Evolutionary conservation across 2,329 filamentous ascomycete genomes (phyloP).

Genomic region (Fusarium camptoceras): DNA sequence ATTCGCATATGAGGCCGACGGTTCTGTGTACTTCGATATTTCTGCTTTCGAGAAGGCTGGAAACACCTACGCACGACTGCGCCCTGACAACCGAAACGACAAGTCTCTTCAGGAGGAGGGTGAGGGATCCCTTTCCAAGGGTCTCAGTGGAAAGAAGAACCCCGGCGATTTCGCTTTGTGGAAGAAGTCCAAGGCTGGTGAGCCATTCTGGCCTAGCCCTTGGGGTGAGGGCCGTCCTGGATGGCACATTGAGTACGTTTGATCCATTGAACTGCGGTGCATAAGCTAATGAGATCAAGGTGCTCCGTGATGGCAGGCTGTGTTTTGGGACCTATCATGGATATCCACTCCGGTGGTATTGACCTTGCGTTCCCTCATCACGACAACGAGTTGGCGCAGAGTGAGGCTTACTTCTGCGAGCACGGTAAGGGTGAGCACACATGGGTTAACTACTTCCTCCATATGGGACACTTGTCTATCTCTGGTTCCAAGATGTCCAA

Average conservation of each 20-base stretch:
- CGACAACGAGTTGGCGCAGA: conserved; percentile 92
- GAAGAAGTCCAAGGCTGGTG: conserved; percentile 92
- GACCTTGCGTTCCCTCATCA: conserved; percentile 93
- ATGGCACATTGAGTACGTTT: conserved; percentile 84
- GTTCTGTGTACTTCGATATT: conserved; percentile 96
- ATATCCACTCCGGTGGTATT: conserved; percentile 93
- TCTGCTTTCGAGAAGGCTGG: conserved; percentile 84
- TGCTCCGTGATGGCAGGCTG: conserved; percentile 96
- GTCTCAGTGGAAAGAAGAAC: conserved; percentile 74
- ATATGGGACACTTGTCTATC: conserved; percentile 91
- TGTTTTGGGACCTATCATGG: conserved; percentile 84
- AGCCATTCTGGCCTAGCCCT: conserved; percentile 88
- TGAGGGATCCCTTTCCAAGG: conserved; percentile 81
- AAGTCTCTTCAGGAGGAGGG: conserved; percentile 87
- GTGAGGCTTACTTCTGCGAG: conserved; percentile 82
- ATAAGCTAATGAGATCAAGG: neutral
- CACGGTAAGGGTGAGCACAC: conserved; percentile 67
- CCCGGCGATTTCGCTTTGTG: conserved; percentile 90
- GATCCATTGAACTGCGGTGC: neutral
- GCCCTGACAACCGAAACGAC: conserved; percentile 87
- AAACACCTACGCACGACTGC: conserved; percentile 85
- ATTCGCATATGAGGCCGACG: conserved; percentile 84
- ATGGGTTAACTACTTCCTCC: conserved; percentile 96
- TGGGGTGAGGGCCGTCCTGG: conserved; percentile 92
- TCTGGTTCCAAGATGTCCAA: conserved; percentile 96